phyloP scores from a whole-genome alignment of 257 asterid genomes.

The Asclepias syriaca region DNA sequence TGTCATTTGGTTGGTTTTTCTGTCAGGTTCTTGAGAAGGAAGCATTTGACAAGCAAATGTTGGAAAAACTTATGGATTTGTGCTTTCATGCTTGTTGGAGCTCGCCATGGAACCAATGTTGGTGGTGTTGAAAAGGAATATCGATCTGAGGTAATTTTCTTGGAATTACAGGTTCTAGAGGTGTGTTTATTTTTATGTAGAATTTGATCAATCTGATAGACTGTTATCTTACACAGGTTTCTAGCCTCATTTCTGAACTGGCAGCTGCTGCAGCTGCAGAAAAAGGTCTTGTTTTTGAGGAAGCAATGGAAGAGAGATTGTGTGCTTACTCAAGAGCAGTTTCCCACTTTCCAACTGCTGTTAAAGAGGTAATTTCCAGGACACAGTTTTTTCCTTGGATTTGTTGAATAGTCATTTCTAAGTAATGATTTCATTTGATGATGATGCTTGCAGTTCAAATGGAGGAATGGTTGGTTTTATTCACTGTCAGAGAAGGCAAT shows the following conservation, averaged over 20 bases:
- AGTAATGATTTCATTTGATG: slow-evolving; percentile 6
- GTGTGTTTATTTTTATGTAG: background rate
- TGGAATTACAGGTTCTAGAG: background rate
- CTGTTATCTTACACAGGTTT: slow-evolving; percentile 53
- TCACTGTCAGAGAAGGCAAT: slow-evolving; percentile 79
- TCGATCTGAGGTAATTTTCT: slow-evolving; percentile 63
- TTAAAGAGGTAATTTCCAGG: slow-evolving; percentile 65
- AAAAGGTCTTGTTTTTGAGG: slow-evolving; percentile 67
- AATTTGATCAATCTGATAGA: background rate
- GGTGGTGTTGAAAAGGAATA: slow-evolving; percentile 84
- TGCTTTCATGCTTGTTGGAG: slow-evolving; percentile 99
- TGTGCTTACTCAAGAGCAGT: slow-evolving; percentile 96
- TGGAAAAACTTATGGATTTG: slow-evolving; percentile 98
- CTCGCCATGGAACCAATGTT: slow-evolving; percentile 92
- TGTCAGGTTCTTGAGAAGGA: slow-evolving; percentile 74
- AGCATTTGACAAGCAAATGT: slow-evolving; percentile 89
- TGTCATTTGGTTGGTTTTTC: background rate
- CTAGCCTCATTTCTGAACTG: slow-evolving; percentile 70
- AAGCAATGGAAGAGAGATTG: slow-evolving; percentile 69
- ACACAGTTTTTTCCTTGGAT: background rate
- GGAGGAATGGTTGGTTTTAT: slow-evolving; percentile 99
- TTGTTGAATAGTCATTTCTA: background rate
- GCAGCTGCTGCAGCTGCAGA: slow-evolving; percentile 83
- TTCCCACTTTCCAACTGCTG: slow-evolving; percentile 95
- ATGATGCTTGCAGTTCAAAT: slow-evolving; percentile 55